phyloP scores from a whole-genome alignment of 2,329 filamentous ascomycete species.

The Paraconiothyrium sp. region DNA sequence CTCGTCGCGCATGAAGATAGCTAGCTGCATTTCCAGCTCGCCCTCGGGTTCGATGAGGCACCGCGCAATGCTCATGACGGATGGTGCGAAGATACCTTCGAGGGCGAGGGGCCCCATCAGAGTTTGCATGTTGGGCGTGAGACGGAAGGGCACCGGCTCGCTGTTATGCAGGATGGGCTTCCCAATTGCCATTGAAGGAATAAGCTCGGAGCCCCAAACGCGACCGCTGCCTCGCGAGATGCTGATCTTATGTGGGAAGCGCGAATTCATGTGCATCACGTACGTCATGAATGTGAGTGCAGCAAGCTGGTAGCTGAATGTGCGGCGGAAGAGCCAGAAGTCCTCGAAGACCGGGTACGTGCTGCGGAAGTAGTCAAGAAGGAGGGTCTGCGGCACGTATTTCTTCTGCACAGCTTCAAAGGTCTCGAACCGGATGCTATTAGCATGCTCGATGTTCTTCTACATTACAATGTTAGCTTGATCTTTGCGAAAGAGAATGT shows the following conservation, averaged over 20 bases:
- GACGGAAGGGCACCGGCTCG: conserved; percentile 94
- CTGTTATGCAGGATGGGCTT: conserved; percentile 94
- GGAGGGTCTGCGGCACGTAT: conserved; percentile 84
- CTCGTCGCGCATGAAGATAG: conserved; percentile 95
- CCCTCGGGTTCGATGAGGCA: conserved; percentile 83
- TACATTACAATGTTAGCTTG: conserved; percentile 49
- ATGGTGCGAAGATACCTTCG: conserved; percentile 94
- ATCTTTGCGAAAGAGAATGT: background rate
- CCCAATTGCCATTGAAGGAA: conserved; percentile 84
- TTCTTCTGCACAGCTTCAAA: conserved; percentile 93
- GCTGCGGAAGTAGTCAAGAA: conserved; percentile 87
- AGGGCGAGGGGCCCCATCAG: conserved; percentile 95
- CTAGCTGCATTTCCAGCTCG: conserved; percentile 94
- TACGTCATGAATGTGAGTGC: conserved; percentile 98
- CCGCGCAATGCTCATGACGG: conserved; percentile 94
- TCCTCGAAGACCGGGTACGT: conserved; percentile 90
- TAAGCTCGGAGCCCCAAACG: conserved; percentile 94
- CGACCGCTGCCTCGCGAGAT: conserved; percentile 89
- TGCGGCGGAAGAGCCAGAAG: conserved; percentile 98
- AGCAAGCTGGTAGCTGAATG: conserved; percentile 95
- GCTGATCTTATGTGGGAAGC: conserved; percentile 94
- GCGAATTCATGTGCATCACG: conserved; percentile 94
- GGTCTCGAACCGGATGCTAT: conserved; percentile 84
- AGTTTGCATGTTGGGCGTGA: conserved; percentile 95
- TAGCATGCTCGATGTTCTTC: conserved; percentile 74